Evolutionary conservation across 495 filamentous ascomycete species (phyloP), one percentile per base, ranked within the genome.

Genomic region (Trichoderma orchidacearum): DNA sequence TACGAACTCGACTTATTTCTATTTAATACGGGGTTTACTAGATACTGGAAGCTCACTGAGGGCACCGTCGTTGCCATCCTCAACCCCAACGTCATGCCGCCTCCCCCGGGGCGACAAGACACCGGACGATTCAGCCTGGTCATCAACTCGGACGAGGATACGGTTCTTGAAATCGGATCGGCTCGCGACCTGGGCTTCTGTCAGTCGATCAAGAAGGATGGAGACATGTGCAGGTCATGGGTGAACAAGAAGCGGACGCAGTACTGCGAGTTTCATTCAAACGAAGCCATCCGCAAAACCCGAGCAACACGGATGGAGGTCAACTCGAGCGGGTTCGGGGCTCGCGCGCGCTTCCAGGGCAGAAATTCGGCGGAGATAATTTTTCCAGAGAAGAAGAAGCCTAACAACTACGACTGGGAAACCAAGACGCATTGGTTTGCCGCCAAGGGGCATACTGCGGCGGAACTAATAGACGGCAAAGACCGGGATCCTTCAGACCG

Each of bases 1-100:
- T 97, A 85, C 86, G 89, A 94, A 35, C 68, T 97, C 23, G 90
- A 96, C 56, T 80, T 96, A 27, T 96, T 86, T 63, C 81, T 99
- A 29, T 99, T 99, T 66, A 89, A 87, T 63, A 81, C 85, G 0
- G 94, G 87, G 17, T 97, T 96, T 64, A 84, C 88, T 4, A 83
- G 84, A 35, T 96, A 89, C 72, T 96, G 91, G 83, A 90, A 94
- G 63, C 74, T 97, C 4, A 82, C 84, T 0, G 80, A 86, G 2
- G 93, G 94, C 21, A 95, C 87, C 0, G 75, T 97, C 2, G 76
- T 99, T 53, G 93, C 94, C 7, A 85, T 99, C 32, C 74, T 99
- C n/a, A 99, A 97, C 61, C 93, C 94, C 0, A 82, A 70, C 2
- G 85, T 97, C 61, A 85, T 99, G 80, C 88, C 91, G 8, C 94